phyloP scores from a whole-genome alignment of 2,329 filamentous ascomycete species.

The Colletotrichum ledebouriae region DNA sequence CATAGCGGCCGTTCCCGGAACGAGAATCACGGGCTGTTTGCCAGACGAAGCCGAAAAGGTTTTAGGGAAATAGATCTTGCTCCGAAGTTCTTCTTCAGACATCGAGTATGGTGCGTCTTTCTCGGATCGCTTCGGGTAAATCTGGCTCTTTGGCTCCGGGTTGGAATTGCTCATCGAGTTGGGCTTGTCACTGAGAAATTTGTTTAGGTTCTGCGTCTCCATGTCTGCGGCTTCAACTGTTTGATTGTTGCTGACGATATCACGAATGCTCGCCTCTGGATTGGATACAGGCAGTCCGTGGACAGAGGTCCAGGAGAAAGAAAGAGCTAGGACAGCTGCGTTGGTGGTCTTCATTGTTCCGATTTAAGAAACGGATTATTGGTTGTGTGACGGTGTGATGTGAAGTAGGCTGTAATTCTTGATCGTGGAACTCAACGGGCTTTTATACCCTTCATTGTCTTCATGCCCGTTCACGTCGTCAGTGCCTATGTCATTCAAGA shows the following conservation, averaged over 20 bases:
- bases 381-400: not conserved
- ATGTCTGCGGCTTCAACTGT: not conserved
- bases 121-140: conserved; percentile 54
- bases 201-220: not conserved
- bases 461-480: not conserved
- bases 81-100: conserved; percentile 59
- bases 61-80: conserved; percentile 64
- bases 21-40: conserved; percentile 62
- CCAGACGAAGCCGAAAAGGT: conserved; percentile 59
- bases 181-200: not conserved
- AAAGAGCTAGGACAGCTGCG: not conserved
- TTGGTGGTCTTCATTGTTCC: conserved; percentile 13
- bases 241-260: not conserved
- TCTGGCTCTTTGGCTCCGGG: conserved; percentile 14
- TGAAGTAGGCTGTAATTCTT: accelerated
- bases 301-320: not conserved
- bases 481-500: conserved; percentile 7
- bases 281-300: conserved; percentile 4
- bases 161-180: conserved; percentile 26
- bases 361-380: not conserved
- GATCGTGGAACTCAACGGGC: not conserved
- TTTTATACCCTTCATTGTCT: not conserved
- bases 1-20: conserved; percentile 60
- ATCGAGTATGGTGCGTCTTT: conserved; percentile 64
- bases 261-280: not conserved